These are phyloP conservation scores for Chrysochromulina tobinii DNA, from an alignment of 78 protist species.

Conservation along the genomic window DNA sequence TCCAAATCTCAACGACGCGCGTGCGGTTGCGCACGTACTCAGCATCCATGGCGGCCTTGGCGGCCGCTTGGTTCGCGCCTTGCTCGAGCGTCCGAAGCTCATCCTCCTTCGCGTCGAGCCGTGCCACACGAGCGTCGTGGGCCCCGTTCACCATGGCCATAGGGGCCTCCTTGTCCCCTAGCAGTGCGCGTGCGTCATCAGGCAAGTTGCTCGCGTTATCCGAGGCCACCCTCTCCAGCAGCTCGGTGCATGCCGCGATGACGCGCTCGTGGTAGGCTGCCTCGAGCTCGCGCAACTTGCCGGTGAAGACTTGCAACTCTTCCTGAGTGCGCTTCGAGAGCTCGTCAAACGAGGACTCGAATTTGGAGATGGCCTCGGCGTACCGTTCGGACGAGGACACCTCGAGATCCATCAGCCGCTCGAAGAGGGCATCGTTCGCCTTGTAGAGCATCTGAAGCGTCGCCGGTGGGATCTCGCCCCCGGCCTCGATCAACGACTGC, in stretches of 20 bases:
- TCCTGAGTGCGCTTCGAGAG: background rate
- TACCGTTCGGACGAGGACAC: background rate
- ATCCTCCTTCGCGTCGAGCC: background rate
- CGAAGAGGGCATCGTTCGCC: background rate
- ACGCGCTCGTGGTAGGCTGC: too few relatives aligned
- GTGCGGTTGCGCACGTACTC: slow-evolving; percentile 17
- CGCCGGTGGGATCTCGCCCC: too few relatives aligned
- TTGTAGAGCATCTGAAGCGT: background rate
- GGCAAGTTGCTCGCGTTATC: too few relatives aligned
- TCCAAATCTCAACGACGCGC: slow-evolving; percentile 20
- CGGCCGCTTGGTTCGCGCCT: too few relatives aligned
- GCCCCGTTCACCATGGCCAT: background rate
- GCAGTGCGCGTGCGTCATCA: too few relatives aligned
- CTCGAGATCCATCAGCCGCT: slow-evolving; percentile 22
- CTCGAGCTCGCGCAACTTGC: background rate
- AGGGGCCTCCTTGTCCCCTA: background rate
- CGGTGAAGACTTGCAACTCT: background rate
- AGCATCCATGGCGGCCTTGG: background rate
- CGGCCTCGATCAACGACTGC: background rate
- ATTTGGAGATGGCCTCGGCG: background rate
- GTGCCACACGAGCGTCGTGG: background rate
- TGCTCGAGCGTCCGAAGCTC: background rate
- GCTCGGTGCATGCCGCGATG: too few relatives aligned
- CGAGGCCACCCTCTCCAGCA: too few relatives aligned
- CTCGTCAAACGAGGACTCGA: background rate